Evolutionary conservation across 2,329 filamentous ascomycete species (phyloP), one percentile per base, ranked within the genome.

Genomic region (Daldinia sp.): DNA sequence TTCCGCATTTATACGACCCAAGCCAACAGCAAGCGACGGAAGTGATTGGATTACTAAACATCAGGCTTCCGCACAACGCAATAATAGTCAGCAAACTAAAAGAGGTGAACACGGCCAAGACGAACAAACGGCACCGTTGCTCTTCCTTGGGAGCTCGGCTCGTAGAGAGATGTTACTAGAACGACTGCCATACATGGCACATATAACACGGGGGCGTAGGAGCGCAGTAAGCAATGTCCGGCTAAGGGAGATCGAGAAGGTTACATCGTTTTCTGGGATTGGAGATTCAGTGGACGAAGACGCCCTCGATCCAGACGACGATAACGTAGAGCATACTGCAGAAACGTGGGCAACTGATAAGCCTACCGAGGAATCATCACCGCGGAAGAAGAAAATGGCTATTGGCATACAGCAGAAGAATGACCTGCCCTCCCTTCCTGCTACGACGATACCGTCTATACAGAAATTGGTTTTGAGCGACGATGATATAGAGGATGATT

Each of bases 111-210:
- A 73, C 61, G 65, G 6, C 53, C 67, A 75, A 63, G 63, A 72
- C 61, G 41, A 74, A 48, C 42, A 73, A 54, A 46, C 70, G 57
- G 57, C 72, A 39, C 84, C 85, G 0, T 79, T 87, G 1, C 81
- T 90, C 15, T 87, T 88, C 0, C 84, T 90, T 1, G 90, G 90
- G 48, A 89, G 84, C 69, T 88, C 90, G 3, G 89, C 90, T 3
- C 89, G 90, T 39, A 86, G 86, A 46, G 93, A 95, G 78, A 86
- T 96, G 82, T 80, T 98, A 0, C 87, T 98, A 26, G 93, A 98
- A 72, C 89, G 93, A 7, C 85, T 99, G 0, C 96, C 96, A 0
- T 98, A 97, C 79, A 89, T 96, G 84, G 85, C 90, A 1, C 86
- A 88, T 57, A 92, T 98, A 75, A 79, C 82, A 1, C 82, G 85